These are phyloP conservation scores for Globisporangium acanthophoron DNA, from an alignment of 352 stramenopile genomes.

Conservation along the genomic window DNA sequence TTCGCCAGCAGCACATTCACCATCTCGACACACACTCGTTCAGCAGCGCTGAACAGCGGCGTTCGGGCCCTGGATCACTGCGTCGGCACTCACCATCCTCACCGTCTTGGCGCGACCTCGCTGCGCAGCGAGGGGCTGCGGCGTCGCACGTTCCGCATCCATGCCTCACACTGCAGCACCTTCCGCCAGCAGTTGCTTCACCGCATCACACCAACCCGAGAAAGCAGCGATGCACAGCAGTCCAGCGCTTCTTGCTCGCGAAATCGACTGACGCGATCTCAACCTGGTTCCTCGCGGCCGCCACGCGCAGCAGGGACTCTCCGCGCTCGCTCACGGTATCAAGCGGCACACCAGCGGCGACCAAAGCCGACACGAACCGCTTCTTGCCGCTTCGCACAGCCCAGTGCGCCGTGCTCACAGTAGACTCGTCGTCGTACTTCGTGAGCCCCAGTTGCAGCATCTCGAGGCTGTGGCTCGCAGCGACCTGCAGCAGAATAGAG, in stretches of 20 bases:
- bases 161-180: no score
- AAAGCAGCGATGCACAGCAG: not conserved
- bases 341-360: no score
- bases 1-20: conserved; percentile 21
- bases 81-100: conserved; percentile 6
- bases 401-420: no score
- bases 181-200: not conserved
- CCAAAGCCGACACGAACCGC: no score
- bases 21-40: conserved; percentile 8
- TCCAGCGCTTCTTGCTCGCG: not conserved
- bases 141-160: not conserved
- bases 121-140: not conserved
- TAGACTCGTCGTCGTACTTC: no score
- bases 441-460: no score
- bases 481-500: no score
- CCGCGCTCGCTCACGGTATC: not conserved
- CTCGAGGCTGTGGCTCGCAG: no score
- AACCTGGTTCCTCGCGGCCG: not conserved
- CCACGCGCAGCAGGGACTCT: not conserved
- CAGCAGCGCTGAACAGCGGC: conserved; percentile 1
- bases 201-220: not conserved
- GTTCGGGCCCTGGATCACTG: conserved; percentile 3
- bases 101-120: not conserved
- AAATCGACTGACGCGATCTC: not conserved
- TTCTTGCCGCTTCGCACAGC: no score